These are phyloP conservation scores for Coleophoma cylindrospora DNA, from an alignment of 2,329 filamentous ascomycete genomes.

Conservation along the genomic window DNA sequence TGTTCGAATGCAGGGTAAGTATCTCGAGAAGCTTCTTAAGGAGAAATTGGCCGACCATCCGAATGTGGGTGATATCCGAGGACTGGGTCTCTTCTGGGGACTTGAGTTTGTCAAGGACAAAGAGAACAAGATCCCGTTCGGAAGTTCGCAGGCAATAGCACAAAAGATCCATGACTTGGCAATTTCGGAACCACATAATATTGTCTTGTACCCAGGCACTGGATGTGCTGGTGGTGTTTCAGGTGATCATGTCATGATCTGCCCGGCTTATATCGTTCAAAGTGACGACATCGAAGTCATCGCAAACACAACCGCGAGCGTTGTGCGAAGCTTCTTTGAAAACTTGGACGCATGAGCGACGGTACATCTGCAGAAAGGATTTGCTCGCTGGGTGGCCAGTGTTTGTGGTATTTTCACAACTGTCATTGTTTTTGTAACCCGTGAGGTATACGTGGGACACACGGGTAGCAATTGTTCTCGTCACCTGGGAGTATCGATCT, in stretches of 20 bases:
- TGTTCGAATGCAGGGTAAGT: slow-evolving; percentile 45
- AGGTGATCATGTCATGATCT: slow-evolving; percentile 58
- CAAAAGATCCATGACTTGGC: slow-evolving; percentile 42
- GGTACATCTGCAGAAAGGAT: too few species aligned
- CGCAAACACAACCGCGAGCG: slow-evolving; percentile 32
- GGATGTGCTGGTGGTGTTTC: slow-evolving; percentile 49
- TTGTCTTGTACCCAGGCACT: slow-evolving; percentile 55
- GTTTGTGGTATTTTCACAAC: too few species aligned
- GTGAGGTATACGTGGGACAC: too few species aligned
- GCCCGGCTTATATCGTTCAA: slow-evolving; percentile 55
- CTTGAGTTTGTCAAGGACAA: slow-evolving; percentile 51
- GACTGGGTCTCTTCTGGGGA: slow-evolving; percentile 53
- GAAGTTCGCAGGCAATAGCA: slow-evolving; percentile 35
- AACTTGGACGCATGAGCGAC: not conserved
- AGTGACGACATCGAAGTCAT: slow-evolving; percentile 48
- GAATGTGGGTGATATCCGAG: slow-evolving; percentile 56
- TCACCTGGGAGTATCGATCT: too few species aligned
- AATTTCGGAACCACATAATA: slow-evolving; percentile 34
- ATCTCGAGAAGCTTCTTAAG: slow-evolving; percentile 39
- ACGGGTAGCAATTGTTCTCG: too few species aligned
- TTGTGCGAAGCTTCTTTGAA: slow-evolving; percentile 17
- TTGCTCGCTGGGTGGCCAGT: too few species aligned
- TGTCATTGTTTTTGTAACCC: too few species aligned
- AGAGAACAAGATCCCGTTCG: slow-evolving; percentile 41
- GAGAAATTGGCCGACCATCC: slow-evolving; percentile 35